These are phyloP conservation scores for Macrophomina tecta DNA, from an alignment of 2,329 filamentous ascomycete species.

Conservation along the genomic window DNA sequence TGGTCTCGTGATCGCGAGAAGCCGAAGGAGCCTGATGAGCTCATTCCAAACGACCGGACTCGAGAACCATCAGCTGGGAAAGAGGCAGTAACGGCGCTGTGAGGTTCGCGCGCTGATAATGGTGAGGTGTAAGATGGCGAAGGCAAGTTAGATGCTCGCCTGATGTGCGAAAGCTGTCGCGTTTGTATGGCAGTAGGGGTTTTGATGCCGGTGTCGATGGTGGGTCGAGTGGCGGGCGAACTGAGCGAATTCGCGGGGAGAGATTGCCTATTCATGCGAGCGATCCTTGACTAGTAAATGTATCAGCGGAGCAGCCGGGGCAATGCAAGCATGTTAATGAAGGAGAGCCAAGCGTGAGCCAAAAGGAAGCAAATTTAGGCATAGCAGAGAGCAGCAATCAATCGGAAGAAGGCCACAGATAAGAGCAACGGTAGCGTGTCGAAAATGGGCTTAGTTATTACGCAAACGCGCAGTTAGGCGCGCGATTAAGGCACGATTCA, in stretches of 20 bases:
- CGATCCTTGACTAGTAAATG: constrained; percentile 43
- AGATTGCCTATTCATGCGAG: constrained; percentile 43
- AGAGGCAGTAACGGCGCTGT: constrained; percentile 12
- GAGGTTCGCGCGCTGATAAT: constrained; percentile 19
- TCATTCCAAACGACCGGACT: constrained; percentile 24
- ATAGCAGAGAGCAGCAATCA: background rate
- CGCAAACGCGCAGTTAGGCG: constrained; percentile 23
- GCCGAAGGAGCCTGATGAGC: constrained; percentile 15
- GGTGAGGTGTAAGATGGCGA: constrained; percentile 33
- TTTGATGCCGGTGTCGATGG: constrained; percentile 39
- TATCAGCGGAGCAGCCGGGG: constrained; percentile 12
- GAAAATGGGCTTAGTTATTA: constrained; percentile 22
- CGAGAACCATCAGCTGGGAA: constrained; percentile 18
- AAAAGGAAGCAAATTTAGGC: constrained; percentile 16
- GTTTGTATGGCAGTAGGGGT: constrained; percentile 39
- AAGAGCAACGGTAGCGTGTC: constrained; percentile 7
- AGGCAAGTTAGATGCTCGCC: constrained; percentile 42
- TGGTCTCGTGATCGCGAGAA: constrained; percentile 18
- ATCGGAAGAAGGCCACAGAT: constrained; percentile 23
- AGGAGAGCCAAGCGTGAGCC: constrained; percentile 16
- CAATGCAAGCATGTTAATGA: constrained; percentile 22
- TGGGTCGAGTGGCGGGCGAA: constrained; percentile 33
- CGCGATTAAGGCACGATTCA: constrained; percentile 25
- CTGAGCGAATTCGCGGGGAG: constrained; percentile 40
- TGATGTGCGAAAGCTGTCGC: constrained; percentile 35